Evolutionary conservation across 495 filamentous ascomycete genomes (phyloP).

Genomic region (Penicillium silybi): DNA sequence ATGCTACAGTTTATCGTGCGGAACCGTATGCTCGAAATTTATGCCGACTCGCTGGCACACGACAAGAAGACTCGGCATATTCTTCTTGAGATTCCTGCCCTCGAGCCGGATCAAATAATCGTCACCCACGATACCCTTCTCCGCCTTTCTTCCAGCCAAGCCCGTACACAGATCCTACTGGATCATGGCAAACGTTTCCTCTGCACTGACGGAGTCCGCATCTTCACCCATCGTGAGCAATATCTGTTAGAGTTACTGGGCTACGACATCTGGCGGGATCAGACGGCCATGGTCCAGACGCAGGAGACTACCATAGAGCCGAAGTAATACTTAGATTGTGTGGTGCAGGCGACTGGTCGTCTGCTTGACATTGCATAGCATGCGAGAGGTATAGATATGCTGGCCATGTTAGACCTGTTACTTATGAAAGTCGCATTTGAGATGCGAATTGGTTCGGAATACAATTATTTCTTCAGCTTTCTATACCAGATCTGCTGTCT

Average conservation of each 20-base stretch:
- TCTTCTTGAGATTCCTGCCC: conserved; percentile 3
- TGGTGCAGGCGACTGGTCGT: background rate
- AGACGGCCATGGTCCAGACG: background rate
- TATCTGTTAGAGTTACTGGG: conserved; percentile 40
- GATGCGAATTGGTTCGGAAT: background rate
- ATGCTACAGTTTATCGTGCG: conserved; percentile 32
- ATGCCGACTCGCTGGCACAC: conserved; percentile 29
- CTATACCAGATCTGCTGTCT: background rate
- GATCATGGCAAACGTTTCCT: conserved; percentile 29
- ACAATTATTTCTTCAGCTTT: background rate
- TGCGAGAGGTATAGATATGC: background rate
- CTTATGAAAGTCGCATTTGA: background rate
- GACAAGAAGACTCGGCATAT: conserved; percentile 18
- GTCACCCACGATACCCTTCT: conserved; percentile 17
- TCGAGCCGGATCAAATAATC: conserved; percentile 14
- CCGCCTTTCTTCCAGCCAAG: conserved; percentile 5
- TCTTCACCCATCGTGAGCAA: conserved; percentile 40
- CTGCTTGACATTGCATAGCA: conserved; percentile 1
- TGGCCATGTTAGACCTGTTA: background rate
- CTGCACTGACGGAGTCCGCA: conserved; percentile 16
- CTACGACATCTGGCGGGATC: conserved; percentile 39
- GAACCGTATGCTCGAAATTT: conserved; percentile 37
- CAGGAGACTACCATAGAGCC: background rate
- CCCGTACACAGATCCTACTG: conserved; percentile 8
- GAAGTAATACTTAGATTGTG: background rate